Evolutionary conservation across 305 asterid genomes (phyloP).

Genomic region (Fraxinus xanthoxyloides): DNA sequence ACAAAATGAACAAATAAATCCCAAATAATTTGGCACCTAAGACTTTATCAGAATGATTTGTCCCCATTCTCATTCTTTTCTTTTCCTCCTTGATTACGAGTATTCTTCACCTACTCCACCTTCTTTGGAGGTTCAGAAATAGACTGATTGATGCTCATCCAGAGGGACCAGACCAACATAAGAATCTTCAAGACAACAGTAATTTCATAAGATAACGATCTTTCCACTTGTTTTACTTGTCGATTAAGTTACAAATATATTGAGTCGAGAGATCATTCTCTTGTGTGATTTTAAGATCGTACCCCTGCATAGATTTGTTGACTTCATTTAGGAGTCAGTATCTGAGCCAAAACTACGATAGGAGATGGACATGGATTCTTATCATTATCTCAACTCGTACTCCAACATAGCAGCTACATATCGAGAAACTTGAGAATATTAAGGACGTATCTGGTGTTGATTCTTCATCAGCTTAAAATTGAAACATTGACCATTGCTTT

Average conservation of each 20-base stretch:
- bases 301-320: neutral
- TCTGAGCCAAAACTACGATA: neutral
- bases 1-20: too few species aligned
- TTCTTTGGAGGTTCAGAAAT: neutral
- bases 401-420: neutral
- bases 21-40: too few species aligned
- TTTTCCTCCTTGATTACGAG: too few species aligned
- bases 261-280: neutral
- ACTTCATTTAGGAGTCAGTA: neutral
- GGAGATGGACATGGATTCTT: neutral
- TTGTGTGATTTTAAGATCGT: neutral
- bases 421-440: neutral
- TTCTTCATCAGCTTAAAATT: too few species aligned
- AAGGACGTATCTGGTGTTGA: too few species aligned
- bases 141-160: neutral
- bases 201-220: neutral
- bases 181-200: neutral
- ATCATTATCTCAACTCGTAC: neutral
- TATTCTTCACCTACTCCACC: neutral
- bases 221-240: neutral
- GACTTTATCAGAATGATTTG: too few species aligned
- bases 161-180: neutral
- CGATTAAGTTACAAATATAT: neutral
- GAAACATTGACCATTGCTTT: too few species aligned
- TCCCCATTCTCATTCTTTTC: neutral